A percentile compares a stretch with the other conserved stretches of the same genome.
Conservation (phyloP, 345 rosid genomes). For the Corchorus capsularis region DNA sequence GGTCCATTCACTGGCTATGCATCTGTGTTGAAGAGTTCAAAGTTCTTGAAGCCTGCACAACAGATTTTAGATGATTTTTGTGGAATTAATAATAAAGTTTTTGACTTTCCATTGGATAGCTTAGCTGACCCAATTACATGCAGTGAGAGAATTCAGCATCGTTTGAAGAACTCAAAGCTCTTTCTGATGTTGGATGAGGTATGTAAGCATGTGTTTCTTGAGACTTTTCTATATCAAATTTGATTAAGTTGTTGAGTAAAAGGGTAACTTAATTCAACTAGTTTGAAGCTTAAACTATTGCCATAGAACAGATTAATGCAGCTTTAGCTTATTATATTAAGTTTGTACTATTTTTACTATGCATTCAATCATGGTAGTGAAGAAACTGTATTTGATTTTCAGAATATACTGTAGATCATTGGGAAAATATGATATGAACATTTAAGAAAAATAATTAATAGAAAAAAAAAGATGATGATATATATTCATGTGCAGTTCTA, state of each 20-base stretch:
- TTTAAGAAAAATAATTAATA: background rate
- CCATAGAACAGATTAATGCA: background rate
- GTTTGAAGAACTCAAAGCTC: conserved; percentile 38
- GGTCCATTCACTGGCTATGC: conserved; percentile 88
- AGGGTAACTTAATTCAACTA: background rate
- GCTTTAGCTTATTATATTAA: background rate
- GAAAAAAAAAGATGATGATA: background rate
- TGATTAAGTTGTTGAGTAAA: no score
- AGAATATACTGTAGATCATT: background rate
- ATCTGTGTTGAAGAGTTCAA: conserved; percentile 73
- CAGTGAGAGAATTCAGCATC: conserved; percentile 30
- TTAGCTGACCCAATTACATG: conserved; percentile 20
- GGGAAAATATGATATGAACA: background rate
- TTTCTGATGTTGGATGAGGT: conserved; percentile 49
- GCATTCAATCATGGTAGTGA: background rate
- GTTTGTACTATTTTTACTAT: no score
- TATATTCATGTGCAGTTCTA: background rate
- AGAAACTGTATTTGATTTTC: background rate
- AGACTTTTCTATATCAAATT: no score
- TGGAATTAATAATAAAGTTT: conserved; percentile 23
- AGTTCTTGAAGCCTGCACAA: conserved; percentile 85
- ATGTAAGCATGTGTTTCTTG: background rate
- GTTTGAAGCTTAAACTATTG: background rate
- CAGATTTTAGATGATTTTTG: conserved; percentile 71
- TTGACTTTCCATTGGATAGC: conserved; percentile 22